Evolutionary conservation across 192 early-diverging fungal genomes (phyloP), one percentile per base, ranked within the genome.

Genomic region (Coemansia aciculifera): DNA sequence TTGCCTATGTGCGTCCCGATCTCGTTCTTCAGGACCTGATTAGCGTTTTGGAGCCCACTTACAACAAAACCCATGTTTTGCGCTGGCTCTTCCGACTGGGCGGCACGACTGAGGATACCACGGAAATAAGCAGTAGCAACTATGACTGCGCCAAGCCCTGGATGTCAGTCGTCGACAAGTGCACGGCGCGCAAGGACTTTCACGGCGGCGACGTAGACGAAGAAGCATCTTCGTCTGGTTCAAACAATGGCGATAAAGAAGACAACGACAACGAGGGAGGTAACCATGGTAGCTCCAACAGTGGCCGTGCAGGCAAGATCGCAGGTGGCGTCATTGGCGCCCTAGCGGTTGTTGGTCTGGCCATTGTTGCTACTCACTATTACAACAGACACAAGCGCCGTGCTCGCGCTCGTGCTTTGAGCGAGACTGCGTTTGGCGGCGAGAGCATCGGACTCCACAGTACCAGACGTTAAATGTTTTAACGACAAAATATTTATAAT

Each of bases 21-120:
- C 61, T 81, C 31, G 79, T 77, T 9, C 61, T 81, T 8, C 79
- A 74, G 71, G 79, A 81, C 37, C 21, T 81, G 5, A 77, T 81
- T 17, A 61, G 64, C 61, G 70, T 81, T 3, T 4, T 81, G 24
- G 71, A 70, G 59, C 79, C 74, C 27, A 71, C 48, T 0, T 81
- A 81, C 37, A 66, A 73, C 27, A 1, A 60, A 5, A 31, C 51
- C 15, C 63, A 77, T 43, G 29, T 31, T 9, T 54, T 40, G 8
- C 73, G 63, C 64, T 81, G 79, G 79, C 5, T 81, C 60, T 48
- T 62, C 52, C 72, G 74, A 67, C 71, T 81, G 13, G 79, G 79
- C 23, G 66, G 79, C 31, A 73, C 74, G 19, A 71, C 56, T 24
- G 79, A 81, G 56, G 43, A 66, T 27, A 73, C 74, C 24, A 60